Conservation (phyloP, 2,329 filamentous ascomycete species). For the Sarocladiaceae sp. region DNA sequence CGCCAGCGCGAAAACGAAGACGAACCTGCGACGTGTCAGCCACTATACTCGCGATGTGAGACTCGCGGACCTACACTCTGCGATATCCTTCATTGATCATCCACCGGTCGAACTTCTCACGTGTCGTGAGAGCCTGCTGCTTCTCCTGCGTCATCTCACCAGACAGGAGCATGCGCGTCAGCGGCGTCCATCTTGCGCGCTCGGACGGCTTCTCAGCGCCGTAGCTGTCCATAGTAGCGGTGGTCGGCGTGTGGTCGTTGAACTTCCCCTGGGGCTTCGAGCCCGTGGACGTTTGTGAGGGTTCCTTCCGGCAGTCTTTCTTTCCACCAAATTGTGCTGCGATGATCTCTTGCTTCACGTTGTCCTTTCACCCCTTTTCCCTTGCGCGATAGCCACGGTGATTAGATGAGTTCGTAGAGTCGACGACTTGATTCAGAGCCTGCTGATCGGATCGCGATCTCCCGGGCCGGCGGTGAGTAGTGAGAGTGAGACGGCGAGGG, state of each 20-base stretch:
- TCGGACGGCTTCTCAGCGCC: constrained; percentile 48
- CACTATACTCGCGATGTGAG: constrained; percentile 43
- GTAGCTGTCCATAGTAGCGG: constrained; percentile 22
- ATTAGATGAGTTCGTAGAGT: not conserved
- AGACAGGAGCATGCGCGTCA: constrained; percentile 78
- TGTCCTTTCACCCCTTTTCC: not conserved
- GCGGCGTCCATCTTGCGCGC: constrained; percentile 75
- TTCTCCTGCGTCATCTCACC: constrained; percentile 75
- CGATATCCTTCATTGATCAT: constrained; percentile 87
- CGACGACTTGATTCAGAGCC: constrained; percentile 4
- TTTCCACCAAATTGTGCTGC: constrained; percentile 3
- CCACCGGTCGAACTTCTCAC: constrained; percentile 77
- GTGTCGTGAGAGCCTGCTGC: constrained; percentile 61
- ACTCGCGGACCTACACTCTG: constrained; percentile 58
- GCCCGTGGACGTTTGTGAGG: not conserved
- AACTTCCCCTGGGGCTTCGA: constrained; percentile 8
- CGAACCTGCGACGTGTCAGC: constrained; percentile 52
- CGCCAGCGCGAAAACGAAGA: constrained; percentile 68
- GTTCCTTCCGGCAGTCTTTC: constrained; percentile 3
- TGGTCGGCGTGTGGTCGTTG: not conserved
- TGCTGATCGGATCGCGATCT: constrained; percentile 5
- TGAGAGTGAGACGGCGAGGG: not conserved
- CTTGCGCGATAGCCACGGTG: not conserved
- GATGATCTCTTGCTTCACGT: not conserved
- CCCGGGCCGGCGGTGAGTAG: not conserved